These are phyloP conservation scores for Trichosporon asahii DNA, from an alignment of 1,284 basidiomycete genomes.

Conservation along the genomic window DNA sequence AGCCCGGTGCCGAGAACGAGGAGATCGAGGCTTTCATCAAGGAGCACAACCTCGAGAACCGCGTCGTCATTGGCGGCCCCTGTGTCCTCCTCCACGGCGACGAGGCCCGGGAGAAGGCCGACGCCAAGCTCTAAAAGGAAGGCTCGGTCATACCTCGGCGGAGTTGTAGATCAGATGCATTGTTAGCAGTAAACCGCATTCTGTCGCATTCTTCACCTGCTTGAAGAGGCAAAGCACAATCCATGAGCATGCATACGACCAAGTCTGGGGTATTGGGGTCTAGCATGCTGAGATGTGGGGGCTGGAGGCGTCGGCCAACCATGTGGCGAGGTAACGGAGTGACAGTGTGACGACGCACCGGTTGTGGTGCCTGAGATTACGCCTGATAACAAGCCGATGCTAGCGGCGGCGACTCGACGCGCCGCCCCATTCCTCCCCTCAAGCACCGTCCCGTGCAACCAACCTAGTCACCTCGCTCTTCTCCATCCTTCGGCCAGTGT, in stretches of 20 bases:
- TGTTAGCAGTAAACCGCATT: background rate
- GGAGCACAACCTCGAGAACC: constrained; percentile 59
- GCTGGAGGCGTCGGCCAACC: background rate
- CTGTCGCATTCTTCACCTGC: background rate
- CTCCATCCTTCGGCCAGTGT: background rate
- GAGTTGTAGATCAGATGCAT: background rate
- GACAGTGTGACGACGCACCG: background rate
- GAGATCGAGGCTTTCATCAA: constrained; percentile 57
- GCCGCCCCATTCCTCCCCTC: background rate
- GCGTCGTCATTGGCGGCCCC: constrained; percentile 68
- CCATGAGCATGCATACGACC: background rate
- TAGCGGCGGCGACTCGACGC: background rate
- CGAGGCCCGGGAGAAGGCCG: constrained; percentile 27
- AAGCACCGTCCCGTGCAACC: background rate
- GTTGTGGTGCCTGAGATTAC: constrained; percentile 2
- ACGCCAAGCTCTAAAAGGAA: constrained; percentile 22
- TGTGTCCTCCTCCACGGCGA: constrained; percentile 72
- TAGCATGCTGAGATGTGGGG: too few species aligned
- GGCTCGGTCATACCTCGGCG: background rate
- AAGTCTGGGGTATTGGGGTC: background rate
- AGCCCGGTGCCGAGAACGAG: constrained; percentile 74
- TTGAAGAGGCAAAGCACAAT: background rate
- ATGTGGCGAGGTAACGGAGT: background rate
- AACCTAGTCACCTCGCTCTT: background rate
- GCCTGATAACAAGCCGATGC: background rate